Conservation (phyloP, 1,284 basidiomycete species). For the Mycena citricolor region DNA sequence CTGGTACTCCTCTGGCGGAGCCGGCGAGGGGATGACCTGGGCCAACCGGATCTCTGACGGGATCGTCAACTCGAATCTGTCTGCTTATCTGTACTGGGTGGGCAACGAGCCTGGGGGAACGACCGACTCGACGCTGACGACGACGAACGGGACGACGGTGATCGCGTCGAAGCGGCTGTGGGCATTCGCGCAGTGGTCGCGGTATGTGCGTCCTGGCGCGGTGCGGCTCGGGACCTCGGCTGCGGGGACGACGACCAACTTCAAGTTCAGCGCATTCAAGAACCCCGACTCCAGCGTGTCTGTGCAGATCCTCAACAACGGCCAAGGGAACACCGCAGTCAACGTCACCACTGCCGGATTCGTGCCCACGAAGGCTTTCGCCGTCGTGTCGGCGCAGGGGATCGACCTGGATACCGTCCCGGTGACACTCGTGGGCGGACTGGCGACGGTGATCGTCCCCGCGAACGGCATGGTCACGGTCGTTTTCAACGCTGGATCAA, state of each 20-base stretch:
- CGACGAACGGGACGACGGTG: conserved; percentile 19
- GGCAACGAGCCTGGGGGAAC: conserved; percentile 24
- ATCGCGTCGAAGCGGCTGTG: conserved; percentile 26
- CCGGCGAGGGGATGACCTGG: conserved; percentile 26
- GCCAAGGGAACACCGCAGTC: conserved; percentile 12
- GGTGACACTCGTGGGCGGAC: conserved; percentile 5
- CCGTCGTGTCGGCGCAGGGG: conserved; percentile 14
- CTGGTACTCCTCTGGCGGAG: conserved; percentile 24
- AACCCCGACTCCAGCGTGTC: conserved; percentile 24
- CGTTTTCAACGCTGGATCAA: conserved; percentile 2
- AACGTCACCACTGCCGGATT: conserved; percentile 16
- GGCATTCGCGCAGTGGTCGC: conserved; percentile 27
- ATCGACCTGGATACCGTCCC: conserved; percentile 2
- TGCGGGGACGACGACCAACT: conserved; percentile 6
- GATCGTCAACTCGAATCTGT: conserved; percentile 24
- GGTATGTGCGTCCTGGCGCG: conserved; percentile 28
- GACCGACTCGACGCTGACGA: conserved; percentile 24
- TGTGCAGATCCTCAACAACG: conserved; percentile 25
- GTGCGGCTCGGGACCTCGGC: conserved; percentile 21
- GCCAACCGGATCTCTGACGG: conserved; percentile 26
- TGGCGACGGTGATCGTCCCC: conserved; percentile 8
- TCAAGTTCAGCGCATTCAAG: conserved; percentile 26
- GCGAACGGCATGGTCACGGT: conserved; percentile 17
- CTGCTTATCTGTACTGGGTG: conserved; percentile 28
- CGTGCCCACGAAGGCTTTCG: conserved; percentile 13